A percentile compares a stretch with the other conserved stretches of the same genome.
Evolutionary conservation across 768 basidiomycete genomes (phyloP).

Genomic region (Gloeopeniophorella convolvens): DNA sequence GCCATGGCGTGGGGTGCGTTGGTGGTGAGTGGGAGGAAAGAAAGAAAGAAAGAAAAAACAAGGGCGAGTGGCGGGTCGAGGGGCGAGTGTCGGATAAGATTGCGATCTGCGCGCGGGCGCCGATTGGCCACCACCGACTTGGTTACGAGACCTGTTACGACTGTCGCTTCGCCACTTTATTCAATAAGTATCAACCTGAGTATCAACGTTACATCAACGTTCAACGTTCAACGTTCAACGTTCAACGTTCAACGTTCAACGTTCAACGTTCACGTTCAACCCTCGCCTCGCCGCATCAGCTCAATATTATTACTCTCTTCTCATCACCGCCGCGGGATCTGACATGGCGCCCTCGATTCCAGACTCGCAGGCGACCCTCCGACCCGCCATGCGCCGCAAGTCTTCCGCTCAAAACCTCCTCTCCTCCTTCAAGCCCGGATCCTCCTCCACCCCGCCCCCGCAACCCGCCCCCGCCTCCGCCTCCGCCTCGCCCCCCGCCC

Average conservation of each 20-base stretch:
- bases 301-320: no score
- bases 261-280: no score
- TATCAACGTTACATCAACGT: no score
- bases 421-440: slow-evolving; percentile 57
- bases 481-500: not conserved
- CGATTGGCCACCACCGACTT: slow-evolving; percentile 25
- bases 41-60: slow-evolving; percentile 12
- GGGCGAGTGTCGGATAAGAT: slow-evolving; percentile 15
- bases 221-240: no score
- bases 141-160: no score
- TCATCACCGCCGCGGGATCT: no score
- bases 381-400: slow-evolving; percentile 74
- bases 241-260: no score
- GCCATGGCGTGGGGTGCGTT: slow-evolving; percentile 61
- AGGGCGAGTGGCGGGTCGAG: no score
- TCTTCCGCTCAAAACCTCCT: slow-evolving; percentile 82
- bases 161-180: no score
- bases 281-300: no score
- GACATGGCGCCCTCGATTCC: slow-evolving; percentile 20
- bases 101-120: not conserved
- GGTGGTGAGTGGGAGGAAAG: slow-evolving; percentile 18
- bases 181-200: no score
- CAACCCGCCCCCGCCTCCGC: not conserved
- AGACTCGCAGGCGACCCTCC: slow-evolving; percentile 26
- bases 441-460: not conserved